Base-by-base conservation (phyloP, 129 eudicot genomes). In the Chrysanthemum seticuspe region DNA sequence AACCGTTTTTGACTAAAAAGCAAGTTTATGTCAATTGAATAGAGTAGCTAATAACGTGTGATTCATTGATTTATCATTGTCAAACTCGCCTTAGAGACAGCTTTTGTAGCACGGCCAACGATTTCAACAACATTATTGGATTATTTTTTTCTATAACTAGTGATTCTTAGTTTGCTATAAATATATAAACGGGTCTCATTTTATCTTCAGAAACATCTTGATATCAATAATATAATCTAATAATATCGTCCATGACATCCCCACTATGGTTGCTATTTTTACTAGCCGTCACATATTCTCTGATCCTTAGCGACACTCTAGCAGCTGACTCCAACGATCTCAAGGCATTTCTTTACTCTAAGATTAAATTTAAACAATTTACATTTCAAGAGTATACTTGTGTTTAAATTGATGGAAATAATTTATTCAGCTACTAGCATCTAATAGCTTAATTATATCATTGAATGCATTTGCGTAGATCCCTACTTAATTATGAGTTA, bases 261-360 rank as follows among this genome's bases (percentile, higher is more conserved):
- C n/a, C 72, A 49, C 34, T 78, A 45, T 11, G 77, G 71, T 52
- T 64, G 16, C 29, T 78, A 54, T 72, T 78, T 29, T 63, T 55
- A 29, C 78, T 78, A 40, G 65, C 63, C 21, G 9, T 65, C 63
- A 56, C 78, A 45, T 72, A 45, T 78, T 55, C 73, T 78, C 58
- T 57, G 40, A 54, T 29, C 73, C 64, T 54, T 63, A 78, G 31
- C 62, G 47, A 64, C 40, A 69, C 72, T 12, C 65, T 62, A 63
- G 82, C 82, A 55, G 55, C 78, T 47, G 82, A 70, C 52, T 71
- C 82, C 73, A 65, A 72, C 57, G 53, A 78, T 63, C 77, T 71
- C 45, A 71, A 78, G 81, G 81, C 81, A 78, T 13, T 65, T n/a
- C 12, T 53, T 67, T 34, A 34, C 44, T 5, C 1, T 0, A 4